These are phyloP conservation scores for Fusarium verticillioides DNA, from an alignment of 2,329 filamentous ascomycete species.

Conservation along the genomic window DNA sequence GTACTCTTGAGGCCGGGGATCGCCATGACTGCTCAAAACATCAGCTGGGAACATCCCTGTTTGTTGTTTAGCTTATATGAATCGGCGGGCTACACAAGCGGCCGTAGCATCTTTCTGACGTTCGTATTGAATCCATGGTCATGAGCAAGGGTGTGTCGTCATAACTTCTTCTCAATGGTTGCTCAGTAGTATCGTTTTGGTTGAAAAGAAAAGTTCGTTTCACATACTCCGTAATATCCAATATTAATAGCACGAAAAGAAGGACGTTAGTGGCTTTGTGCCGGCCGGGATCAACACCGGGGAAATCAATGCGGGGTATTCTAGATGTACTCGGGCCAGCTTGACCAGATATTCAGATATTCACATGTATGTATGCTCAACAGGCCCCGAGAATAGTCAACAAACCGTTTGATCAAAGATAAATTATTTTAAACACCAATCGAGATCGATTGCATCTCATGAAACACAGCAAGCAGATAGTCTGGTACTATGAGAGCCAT, in stretches of 20 bases:
- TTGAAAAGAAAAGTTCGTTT: not conserved
- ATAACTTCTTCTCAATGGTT: not conserved
- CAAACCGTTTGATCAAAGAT: not conserved
- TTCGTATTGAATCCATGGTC: not conserved
- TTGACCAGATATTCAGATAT: not conserved
- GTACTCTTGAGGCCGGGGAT: not conserved
- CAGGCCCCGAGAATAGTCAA: not conserved
- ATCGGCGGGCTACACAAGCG: not conserved
- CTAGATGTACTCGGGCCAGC: not conserved
- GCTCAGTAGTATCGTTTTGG: too few relatives aligned
- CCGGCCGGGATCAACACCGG: not conserved
- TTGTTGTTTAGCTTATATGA: constrained; percentile 18
- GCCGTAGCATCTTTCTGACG: not conserved
- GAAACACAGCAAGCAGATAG: too few relatives aligned
- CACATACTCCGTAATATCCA: not conserved
- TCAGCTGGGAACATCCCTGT: constrained; percentile 17
- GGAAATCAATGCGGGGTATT: not conserved
- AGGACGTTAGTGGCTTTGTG: not conserved
- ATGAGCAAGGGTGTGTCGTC: not conserved
- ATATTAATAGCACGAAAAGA: not conserved
- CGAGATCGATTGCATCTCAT: not conserved
- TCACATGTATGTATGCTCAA: not conserved
- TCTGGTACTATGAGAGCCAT: not conserved
- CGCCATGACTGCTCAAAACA: not conserved
- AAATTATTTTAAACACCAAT: not conserved